Evolutionary conservation across 805 yeast species (phyloP), one percentile per base, ranked within the genome.

Genomic region (Candida broadrunensis): DNA sequence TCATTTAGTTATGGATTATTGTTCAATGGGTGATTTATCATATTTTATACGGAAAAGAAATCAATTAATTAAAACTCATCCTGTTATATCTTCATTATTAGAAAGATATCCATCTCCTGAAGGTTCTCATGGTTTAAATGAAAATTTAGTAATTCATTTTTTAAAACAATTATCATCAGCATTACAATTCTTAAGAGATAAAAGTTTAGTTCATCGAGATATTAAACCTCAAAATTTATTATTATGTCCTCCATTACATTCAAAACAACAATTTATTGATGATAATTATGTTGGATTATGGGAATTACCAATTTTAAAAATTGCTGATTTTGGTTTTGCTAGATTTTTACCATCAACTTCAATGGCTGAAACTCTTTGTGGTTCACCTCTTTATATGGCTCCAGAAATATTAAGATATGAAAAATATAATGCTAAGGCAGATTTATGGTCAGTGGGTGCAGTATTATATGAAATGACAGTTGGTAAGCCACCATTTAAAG

Each of bases 251-350:
- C 97, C 98, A 0, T 65, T 77, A 2, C 83, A 81, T 49, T 75
- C 90, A 13, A 72, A 75, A 41, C 65, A 67, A 15, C 82, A 77
- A 21, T 86, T 87, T 48, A 72, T 72, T 35, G 72, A 73, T 3
- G 65, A 56, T 3, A 76, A 82, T 2, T 86, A 72, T 62, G 81
- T 80, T 4, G 98, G 98, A 0, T 67, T 83, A 43, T 85, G 91
- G 81, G 95, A 88, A 51, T 70, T 93, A 46, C 99, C 99, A 1
- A 77, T 90, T 8, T 72, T 93, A 47, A 91, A 91, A 61, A 82
- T 93, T 45, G 99, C 99, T 11, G 99, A 93, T 67, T 93, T 93
- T 64, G 99, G 99, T 1, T 93, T 93, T 67, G 99, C 99, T 4
- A 75, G 98, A 46, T 87, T 90, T 57, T 72, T 93, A 53, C 99